phyloP scores from a whole-genome alignment of 1,139 yeast genomes.

The Hansenula sp. region DNA sequence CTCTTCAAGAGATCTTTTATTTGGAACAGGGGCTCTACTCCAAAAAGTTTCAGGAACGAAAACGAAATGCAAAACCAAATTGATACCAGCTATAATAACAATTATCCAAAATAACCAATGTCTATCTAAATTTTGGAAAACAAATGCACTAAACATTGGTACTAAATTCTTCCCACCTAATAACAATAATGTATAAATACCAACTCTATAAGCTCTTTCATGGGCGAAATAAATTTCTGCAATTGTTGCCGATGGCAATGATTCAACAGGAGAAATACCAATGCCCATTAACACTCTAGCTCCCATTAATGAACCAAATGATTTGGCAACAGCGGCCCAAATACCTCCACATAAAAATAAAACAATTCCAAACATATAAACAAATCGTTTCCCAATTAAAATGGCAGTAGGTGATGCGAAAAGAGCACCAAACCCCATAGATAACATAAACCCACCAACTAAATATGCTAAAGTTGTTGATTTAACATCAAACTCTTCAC shows the following conservation, averaged over 20 bases:
- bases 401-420: conserved; percentile 57
- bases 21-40: conserved; percentile 52
- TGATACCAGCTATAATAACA: conserved; percentile 48
- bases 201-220: conserved; percentile 62
- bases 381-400: conserved; percentile 56
- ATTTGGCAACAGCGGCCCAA: conserved; percentile 49
- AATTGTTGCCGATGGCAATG: conserved; percentile 57
- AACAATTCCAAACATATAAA: conserved; percentile 46
- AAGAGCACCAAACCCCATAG: conserved; percentile 56
- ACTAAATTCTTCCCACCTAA: conserved; percentile 61
- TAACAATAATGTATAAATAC: conserved; percentile 56
- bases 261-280: conserved; percentile 61
- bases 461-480: conserved; percentile 45
- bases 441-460: conserved; percentile 59
- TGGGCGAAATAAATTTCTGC: conserved; percentile 64
- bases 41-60: conserved; percentile 67
- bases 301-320: conserved; percentile 50
- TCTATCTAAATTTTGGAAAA: conserved; percentile 46
- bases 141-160: conserved; percentile 53
- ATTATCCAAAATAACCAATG: conserved; percentile 65
- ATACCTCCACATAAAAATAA: conserved; percentile 50
- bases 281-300: conserved; percentile 56
- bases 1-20: conserved; percentile 46
- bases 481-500: conserved; percentile 40
- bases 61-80: conserved; percentile 42